phyloP scores from a whole-genome alignment of 73 alveolate species.

The Paramecium bursaria region DNA sequence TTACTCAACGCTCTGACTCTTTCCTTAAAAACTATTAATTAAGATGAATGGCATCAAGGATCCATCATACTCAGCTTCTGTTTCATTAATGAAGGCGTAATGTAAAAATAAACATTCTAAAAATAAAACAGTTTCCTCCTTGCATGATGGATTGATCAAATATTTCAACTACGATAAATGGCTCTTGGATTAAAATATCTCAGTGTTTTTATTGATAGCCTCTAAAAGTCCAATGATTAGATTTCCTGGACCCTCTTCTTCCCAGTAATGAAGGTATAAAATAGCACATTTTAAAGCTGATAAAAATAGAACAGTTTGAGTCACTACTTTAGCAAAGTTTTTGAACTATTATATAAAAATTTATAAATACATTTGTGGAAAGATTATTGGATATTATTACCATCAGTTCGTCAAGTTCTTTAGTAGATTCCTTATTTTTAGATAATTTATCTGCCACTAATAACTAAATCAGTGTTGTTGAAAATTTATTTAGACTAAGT shows the following conservation, averaged over 20 bases:
- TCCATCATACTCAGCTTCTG: conserved; percentile 10
- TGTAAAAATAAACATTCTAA: conserved; percentile 13
- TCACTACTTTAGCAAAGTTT: conserved; percentile 58
- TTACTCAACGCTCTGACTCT: too few species aligned
- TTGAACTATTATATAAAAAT: not conserved
- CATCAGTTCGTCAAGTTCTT: conserved; percentile 12
- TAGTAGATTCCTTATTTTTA: conserved; percentile 12
- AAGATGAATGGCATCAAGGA: not conserved
- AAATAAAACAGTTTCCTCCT: conserved; percentile 20
- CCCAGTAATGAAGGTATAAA: conserved; percentile 3
- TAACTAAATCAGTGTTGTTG: not conserved
- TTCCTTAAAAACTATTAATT: conserved; percentile 5
- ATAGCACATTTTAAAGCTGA: conserved; percentile 24
- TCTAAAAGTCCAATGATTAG: not conserved
- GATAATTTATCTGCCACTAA: conserved; percentile 27
- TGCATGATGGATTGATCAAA: conserved; percentile 6
- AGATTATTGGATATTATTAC: not conserved
- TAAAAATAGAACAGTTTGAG: conserved; percentile 50
- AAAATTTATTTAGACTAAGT: conserved; percentile 9
- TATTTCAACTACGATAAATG: conserved; percentile 23
- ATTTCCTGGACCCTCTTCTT: conserved; percentile 59
- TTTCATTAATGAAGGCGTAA: conserved; percentile 23
- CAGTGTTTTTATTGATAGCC: conserved; percentile 10
- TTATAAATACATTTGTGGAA: not conserved
- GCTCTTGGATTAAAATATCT: conserved; percentile 8